phyloP scores from a whole-genome alignment of 1,284 basidiomycete species.

The Fomitopsis palustris region DNA sequence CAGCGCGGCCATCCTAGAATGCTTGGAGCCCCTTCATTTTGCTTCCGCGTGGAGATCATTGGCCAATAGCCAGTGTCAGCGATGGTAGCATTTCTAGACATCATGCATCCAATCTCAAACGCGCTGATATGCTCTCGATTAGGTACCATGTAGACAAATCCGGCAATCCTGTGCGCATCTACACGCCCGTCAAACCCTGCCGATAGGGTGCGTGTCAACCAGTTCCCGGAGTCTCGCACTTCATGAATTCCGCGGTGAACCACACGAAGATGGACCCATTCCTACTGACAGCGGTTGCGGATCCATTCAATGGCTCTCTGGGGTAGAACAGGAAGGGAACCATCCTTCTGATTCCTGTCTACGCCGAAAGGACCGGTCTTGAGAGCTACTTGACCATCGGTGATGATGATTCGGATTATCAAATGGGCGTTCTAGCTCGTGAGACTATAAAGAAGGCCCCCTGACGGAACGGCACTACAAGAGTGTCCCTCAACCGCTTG shows the following conservation, averaged over 20 bases:
- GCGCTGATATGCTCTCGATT: background rate
- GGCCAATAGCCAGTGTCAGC: background rate
- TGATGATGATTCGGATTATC: background rate
- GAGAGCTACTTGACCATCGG: background rate
- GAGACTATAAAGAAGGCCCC: background rate
- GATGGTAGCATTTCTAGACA: background rate
- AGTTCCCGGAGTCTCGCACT: background rate
- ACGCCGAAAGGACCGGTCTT: background rate
- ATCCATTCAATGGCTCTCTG: background rate
- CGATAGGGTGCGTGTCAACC: background rate
- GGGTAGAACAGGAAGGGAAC: background rate
- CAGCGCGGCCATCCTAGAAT: background rate
- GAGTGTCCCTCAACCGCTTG: background rate
- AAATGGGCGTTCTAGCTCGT: background rate
- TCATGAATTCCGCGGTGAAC: background rate
- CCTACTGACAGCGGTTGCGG: too few relatives aligned
- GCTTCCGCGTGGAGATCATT: background rate
- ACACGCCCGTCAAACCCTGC: background rate
- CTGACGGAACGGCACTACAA: background rate
- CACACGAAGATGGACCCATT: background rate
- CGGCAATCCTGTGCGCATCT: background rate
- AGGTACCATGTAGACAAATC: background rate
- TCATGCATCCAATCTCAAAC: background rate
- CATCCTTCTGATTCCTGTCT: background rate
- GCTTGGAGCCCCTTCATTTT: background rate